A percentile compares a stretch with the other conserved stretches of the same genome.
phyloP scores from a whole-genome alignment of 2,329 filamentous ascomycete genomes.

The Claviceps purpurea region DNA sequence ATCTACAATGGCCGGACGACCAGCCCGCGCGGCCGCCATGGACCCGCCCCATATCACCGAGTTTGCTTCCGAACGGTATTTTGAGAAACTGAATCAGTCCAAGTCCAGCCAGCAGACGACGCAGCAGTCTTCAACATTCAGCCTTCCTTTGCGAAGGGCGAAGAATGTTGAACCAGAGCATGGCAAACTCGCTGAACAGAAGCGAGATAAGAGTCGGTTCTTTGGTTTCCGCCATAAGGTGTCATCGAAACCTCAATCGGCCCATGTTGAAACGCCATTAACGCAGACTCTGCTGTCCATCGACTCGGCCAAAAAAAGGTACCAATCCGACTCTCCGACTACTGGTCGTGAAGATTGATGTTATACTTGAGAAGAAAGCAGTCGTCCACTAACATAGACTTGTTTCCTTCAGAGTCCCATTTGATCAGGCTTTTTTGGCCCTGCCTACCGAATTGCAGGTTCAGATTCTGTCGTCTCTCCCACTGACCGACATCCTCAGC shows the following conservation, averaged over 20 bases:
- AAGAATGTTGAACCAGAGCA: slow-evolving; percentile 19
- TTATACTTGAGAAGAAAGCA: not conserved
- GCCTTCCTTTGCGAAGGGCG: slow-evolving; percentile 34
- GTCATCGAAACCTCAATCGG: slow-evolving; percentile 19
- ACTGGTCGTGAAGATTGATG: no score
- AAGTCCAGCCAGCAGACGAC: slow-evolving; percentile 31
- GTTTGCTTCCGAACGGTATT: slow-evolving; percentile 52
- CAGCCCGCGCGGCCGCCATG: slow-evolving; percentile 28
- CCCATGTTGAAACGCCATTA: slow-evolving; percentile 7
- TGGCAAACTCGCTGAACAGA: slow-evolving; percentile 18
- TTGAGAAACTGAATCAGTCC: slow-evolving; percentile 45
- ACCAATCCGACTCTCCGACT: not conserved
- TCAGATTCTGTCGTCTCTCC: slow-evolving; percentile 46
- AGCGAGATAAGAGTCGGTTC: slow-evolving; percentile 30
- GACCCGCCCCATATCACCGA: slow-evolving; percentile 51
- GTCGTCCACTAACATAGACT: slow-evolving; percentile 8
- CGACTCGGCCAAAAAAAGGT: slow-evolving; percentile 22
- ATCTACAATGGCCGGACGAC: slow-evolving; percentile 20
- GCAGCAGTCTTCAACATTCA: slow-evolving; percentile 33
- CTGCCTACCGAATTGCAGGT: slow-evolving; percentile 50
- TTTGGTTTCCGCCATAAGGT: slow-evolving; percentile 27
- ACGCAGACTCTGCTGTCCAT: slow-evolving; percentile 9
- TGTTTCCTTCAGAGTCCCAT: slow-evolving; percentile 24
- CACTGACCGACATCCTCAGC: slow-evolving; percentile 46
- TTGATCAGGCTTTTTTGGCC: slow-evolving; percentile 43